Evolutionary conservation across 2,329 filamentous ascomycete genomes (phyloP).

Genomic region (Alternaria dauci): DNA sequence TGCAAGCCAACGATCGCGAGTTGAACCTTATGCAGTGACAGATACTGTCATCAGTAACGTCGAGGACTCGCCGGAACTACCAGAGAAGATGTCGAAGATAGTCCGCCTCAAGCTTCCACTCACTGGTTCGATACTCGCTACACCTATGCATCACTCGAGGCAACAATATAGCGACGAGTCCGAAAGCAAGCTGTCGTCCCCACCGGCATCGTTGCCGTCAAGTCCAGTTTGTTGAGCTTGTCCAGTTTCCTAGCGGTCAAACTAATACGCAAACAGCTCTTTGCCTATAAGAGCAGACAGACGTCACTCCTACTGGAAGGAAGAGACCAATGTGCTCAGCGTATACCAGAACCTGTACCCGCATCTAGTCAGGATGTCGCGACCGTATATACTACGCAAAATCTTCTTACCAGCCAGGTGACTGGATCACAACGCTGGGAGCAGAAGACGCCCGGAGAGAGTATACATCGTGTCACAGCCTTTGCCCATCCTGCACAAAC

Average conservation of each 20-base stretch:
- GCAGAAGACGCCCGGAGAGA: not conserved
- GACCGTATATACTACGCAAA: not conserved
- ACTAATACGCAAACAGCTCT: not conserved
- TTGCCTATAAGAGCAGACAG: not conserved
- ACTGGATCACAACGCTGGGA: not conserved
- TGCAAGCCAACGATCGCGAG: too few species aligned
- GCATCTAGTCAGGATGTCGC: constrained; percentile 3
- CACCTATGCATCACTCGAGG: too few species aligned
- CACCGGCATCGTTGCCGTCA: not conserved
- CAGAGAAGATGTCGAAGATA: not conserved
- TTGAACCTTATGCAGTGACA: not conserved
- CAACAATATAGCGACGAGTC: not conserved
- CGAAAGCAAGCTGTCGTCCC: not conserved
- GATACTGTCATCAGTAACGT: not conserved
- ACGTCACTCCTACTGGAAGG: not conserved
- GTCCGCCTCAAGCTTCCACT: not conserved
- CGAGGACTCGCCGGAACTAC: not conserved
- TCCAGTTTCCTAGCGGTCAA: too few species aligned
- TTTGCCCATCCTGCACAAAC: not conserved
- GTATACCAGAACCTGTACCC: not conserved
- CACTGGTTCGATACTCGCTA: not conserved
- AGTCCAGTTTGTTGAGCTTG: not conserved
- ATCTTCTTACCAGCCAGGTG: not conserved
- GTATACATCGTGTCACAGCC: not conserved
- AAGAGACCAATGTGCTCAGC: constrained; percentile 6